phyloP scores from a whole-genome alignment of 2,329 filamentous ascomycete species.

The Fusarium begoniae region DNA sequence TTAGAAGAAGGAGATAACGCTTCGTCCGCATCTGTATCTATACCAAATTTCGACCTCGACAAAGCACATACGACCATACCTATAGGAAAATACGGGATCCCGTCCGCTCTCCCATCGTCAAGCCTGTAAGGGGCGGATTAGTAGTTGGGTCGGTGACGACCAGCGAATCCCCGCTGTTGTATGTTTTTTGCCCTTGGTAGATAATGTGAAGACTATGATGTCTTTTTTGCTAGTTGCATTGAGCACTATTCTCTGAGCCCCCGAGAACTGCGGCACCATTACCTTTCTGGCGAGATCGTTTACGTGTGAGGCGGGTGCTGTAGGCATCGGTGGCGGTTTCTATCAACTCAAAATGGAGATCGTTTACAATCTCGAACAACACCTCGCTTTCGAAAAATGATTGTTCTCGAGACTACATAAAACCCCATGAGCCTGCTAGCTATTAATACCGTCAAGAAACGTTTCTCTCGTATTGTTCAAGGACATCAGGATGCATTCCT shows the following conservation, averaged over 20 bases:
- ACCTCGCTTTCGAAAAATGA: too few species aligned
- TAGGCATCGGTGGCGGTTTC: too few species aligned
- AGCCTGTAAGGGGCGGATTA: too few species aligned
- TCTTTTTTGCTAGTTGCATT: neutral
- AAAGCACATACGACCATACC: too few species aligned
- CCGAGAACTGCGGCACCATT: rapidly evolving
- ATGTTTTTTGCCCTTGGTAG: neutral
- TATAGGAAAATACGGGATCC: too few species aligned
- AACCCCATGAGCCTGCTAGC: neutral
- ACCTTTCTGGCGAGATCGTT: rapidly evolving
- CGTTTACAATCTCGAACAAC: rapidly evolving
- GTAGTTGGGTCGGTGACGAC: too few species aligned
- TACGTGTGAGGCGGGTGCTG: too few species aligned
- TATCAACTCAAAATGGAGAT: too few species aligned
- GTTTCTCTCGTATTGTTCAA: neutral
- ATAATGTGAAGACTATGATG: rapidly evolving
- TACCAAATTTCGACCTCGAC: rapidly evolving
- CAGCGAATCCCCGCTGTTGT: neutral
- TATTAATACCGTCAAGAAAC: neutral
- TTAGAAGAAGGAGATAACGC: neutral
- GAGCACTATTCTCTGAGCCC: rapidly evolving
- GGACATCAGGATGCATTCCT: neutral
- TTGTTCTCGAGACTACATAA: neutral
- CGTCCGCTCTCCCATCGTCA: too few species aligned
- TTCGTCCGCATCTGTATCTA: rapidly evolving